phyloP scores from a whole-genome alignment of 768 basidiomycete species.

The Strobilomyces dryophilus region DNA sequence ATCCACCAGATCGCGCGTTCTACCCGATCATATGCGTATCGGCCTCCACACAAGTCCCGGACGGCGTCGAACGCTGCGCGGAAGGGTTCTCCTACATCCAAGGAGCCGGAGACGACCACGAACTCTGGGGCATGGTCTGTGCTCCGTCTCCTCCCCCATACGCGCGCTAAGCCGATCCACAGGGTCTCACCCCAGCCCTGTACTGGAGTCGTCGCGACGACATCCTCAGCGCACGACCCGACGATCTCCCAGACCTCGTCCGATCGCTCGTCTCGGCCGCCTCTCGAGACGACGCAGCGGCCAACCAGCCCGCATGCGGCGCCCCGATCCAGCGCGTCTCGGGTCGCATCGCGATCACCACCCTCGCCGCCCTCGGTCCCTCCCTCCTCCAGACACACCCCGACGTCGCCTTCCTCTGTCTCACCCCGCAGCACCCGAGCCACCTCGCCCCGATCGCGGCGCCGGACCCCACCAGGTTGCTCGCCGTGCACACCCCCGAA shows the following conservation, averaged over 20 bases:
- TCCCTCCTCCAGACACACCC: background rate
- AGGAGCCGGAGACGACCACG: constrained; percentile 94
- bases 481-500: constrained; percentile 27
- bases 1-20: constrained; percentile 32
- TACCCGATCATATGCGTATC: constrained; percentile 81
- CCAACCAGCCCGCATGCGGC: background rate
- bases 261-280: constrained; percentile 11
- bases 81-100: constrained; percentile 86
- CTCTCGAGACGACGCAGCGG: background rate
- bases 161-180: background rate
- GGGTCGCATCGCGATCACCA: constrained; percentile 41
- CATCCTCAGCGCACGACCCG: constrained; percentile 46
- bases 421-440: constrained; percentile 5
- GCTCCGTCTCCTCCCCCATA: background rate
- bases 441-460: background rate
- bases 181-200: constrained; percentile 72
- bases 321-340: constrained; percentile 26
- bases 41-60: constrained; percentile 68
- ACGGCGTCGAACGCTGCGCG: constrained; percentile 55
- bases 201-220: constrained; percentile 61
- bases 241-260: constrained; percentile 41
- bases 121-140: constrained; percentile 77
- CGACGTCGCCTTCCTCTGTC: constrained; percentile 15
- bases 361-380: constrained; percentile 25
- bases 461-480: background rate